These are phyloP conservation scores for Penicillium arizonense DNA, from an alignment of 495 filamentous ascomycete species.

Conservation along the genomic window DNA sequence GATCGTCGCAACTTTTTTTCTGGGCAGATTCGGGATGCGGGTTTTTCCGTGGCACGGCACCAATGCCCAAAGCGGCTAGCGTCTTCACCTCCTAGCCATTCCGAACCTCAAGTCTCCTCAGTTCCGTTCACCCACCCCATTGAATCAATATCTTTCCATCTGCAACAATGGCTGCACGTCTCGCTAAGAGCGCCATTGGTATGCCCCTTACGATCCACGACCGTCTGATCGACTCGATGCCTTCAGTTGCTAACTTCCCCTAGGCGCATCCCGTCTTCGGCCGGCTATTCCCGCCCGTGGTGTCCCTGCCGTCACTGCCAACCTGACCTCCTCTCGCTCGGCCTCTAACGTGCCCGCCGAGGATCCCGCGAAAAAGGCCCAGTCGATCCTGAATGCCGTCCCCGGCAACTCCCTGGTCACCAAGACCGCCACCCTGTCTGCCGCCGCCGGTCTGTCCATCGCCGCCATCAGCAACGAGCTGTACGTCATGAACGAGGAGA, in stretches of 20 bases:
- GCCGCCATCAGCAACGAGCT: conserved; percentile 99
- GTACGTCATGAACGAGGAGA: conserved; percentile 98
- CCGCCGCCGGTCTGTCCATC: conserved; percentile 82
- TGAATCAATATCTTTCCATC: conserved; percentile 34
- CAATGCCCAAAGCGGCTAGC: conserved; percentile 67
- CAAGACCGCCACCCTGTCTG: conserved; percentile 95
- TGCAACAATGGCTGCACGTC: conserved; percentile 88
- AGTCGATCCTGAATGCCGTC: conserved; percentile 88
- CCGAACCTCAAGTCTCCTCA: conserved; percentile 47
- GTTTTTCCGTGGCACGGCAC: conserved; percentile 55
- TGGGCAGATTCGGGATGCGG: conserved; percentile 33
- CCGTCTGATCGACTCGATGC: conserved; percentile 6
- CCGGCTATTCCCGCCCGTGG: conserved; percentile 63
- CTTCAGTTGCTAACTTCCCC: conserved; percentile 27
- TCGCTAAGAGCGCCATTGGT: conserved; percentile 91
- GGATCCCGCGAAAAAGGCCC: conserved; percentile 90
- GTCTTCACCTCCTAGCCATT: conserved; percentile 86
- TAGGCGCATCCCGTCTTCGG: conserved; percentile 89
- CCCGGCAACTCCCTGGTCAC: conserved; percentile 82
- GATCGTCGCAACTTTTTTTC: conserved; percentile 22
- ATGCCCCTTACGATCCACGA: conserved; percentile 38
- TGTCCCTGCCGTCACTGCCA: conserved; percentile 66
- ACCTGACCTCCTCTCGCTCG: conserved; percentile 61
- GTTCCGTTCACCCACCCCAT: conserved; percentile 44
- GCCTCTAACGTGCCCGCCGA: conserved; percentile 74